Base-by-base conservation (phyloP, 768 basidiomycete species). In the Termitomyces titanicus region DNA sequence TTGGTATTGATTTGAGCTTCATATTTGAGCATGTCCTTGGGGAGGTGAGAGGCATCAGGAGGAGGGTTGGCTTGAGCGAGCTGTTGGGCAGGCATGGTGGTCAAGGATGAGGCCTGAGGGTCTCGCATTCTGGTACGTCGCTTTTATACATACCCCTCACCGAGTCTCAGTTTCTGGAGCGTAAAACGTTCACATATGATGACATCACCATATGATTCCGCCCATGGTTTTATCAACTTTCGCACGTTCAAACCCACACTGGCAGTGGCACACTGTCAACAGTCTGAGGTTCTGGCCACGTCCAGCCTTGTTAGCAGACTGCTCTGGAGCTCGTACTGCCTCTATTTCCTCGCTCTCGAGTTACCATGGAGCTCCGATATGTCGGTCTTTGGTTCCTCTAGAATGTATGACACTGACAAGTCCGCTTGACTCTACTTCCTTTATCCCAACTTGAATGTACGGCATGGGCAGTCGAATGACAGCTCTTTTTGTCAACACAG, bases 61-160 rank as follows among this genome's bases (percentile, higher is more conserved):
- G 85, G 82, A 3, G 89, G 87, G 59, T 88, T 88, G 39, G 86
- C 75, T 62, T 80, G 73, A n/a, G 70, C 69, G 42, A 86, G 72
- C 38, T 70, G 66, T 61, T 86, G 84, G 27, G 67, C 83, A 66
- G 85, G 83, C 86, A 88, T 52, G 35, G 48, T n/a, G 5, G 31
- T 9, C 0, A 44, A 18, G 34, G 18, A 31, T 54, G 44, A n/a
- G n/a, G n/a, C n/a, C n/a, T n/a, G n/a, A 38, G 22, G 39, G 18
- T 22, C 31, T 22, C 20, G 17, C 27, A 52, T 52, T 37, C 11
- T 1, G 24, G 6, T 33, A 47, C 38, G n/a, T 8, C 5, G n/a
- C 1, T 24, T 5, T 13, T 3, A n/a, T n/a, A n/a, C n/a, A n/a
- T n/a, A n/a, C n/a, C n/a, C n/a, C n/a, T n/a, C n/a, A n/a, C n/a